A percentile compares a stretch with the other conserved stretches of the same genome.
Conservation (phyloP, 208 protist genomes). For the Leishmania arabica region DNA sequence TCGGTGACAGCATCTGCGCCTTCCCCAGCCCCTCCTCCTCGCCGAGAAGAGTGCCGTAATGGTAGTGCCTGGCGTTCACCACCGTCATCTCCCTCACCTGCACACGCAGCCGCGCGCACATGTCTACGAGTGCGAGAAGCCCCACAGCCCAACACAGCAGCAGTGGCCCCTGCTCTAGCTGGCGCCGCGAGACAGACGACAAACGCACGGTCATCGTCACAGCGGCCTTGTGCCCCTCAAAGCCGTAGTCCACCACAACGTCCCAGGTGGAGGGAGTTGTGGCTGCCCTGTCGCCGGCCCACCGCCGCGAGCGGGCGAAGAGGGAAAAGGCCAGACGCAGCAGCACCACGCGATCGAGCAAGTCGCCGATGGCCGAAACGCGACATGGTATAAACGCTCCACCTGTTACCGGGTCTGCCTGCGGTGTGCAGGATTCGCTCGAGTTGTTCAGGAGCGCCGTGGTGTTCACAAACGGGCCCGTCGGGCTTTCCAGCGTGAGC, state of each 20-base stretch:
- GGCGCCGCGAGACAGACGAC: slow-evolving; percentile 16
- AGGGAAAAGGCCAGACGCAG: slow-evolving; percentile 45
- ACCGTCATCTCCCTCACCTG: slow-evolving; percentile 4
- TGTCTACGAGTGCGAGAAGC: slow-evolving; percentile 15
- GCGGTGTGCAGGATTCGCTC: slow-evolving; percentile 36
- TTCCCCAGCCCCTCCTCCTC: not conserved
- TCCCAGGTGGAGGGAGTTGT: slow-evolving; percentile 39
- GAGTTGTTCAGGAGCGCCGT: slow-evolving; percentile 21
- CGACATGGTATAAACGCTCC: slow-evolving; percentile 45
- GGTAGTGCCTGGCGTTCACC: not conserved
- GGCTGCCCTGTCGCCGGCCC: slow-evolving; percentile 17
- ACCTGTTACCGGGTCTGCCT: slow-evolving; percentile 24
- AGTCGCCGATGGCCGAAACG: slow-evolving; percentile 33
- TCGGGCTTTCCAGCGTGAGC: slow-evolving; percentile 26
- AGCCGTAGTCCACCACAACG: slow-evolving; percentile 38
- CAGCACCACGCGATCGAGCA: slow-evolving; percentile 42
- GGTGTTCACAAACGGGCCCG: slow-evolving; percentile 37
- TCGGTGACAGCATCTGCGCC: not conserved
- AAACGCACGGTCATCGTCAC: slow-evolving; percentile 36
- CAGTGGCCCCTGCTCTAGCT: slow-evolving; percentile 14
- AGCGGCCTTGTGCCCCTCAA: slow-evolving; percentile 47
- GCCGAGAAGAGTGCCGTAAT: not conserved
- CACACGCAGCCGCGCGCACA: slow-evolving; percentile 12
- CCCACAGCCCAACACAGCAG: slow-evolving; percentile 20
- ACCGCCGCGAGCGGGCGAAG: slow-evolving; percentile 27